phyloP scores from a whole-genome alignment of 805 yeast species.

The Myxozyma melibiosi region DNA sequence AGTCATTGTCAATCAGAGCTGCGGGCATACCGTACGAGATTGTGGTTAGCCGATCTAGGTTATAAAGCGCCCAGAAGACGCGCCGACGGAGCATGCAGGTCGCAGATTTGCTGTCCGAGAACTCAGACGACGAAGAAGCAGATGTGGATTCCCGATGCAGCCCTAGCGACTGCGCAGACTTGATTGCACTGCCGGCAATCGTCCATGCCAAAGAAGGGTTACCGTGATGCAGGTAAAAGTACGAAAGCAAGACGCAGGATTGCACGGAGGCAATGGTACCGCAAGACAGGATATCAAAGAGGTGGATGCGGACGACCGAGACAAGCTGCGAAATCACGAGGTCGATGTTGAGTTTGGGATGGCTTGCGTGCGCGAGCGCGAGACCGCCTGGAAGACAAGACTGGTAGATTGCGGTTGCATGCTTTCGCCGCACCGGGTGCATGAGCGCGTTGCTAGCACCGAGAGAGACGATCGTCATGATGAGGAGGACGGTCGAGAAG shows the following conservation, averaged over 20 bases:
- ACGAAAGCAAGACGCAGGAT: constrained; percentile 17
- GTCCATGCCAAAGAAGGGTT: constrained; percentile 22
- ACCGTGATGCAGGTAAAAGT: constrained; percentile 20
- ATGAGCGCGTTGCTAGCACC: constrained; percentile 17
- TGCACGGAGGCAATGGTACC: constrained; percentile 24
- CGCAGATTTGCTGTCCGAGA: background rate
- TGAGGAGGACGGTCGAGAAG: constrained; percentile 13
- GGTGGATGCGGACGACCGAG: constrained; percentile 11
- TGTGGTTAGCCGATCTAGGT: constrained; percentile 18
- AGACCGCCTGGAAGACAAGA: background rate
- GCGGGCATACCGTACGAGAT: constrained; percentile 24
- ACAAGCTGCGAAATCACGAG: constrained; percentile 12
- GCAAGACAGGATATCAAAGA: constrained; percentile 20
- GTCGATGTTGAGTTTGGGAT: constrained; percentile 8
- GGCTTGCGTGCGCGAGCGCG: background rate
- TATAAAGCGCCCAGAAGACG: constrained; percentile 27
- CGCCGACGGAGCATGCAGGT: constrained; percentile 14
- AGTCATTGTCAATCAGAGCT: constrained; percentile 13
- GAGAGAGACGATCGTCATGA: constrained; percentile 9
- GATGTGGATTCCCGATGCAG: no score
- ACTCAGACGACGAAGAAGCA: background rate
- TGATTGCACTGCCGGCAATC: constrained; percentile 18
- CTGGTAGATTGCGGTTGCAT: constrained; percentile 2
- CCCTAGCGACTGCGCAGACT: constrained; percentile 16
- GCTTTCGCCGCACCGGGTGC: constrained; percentile 19